phyloP scores from a whole-genome alignment of 148 eudicot species.

The Diospyros kaki region DNA sequence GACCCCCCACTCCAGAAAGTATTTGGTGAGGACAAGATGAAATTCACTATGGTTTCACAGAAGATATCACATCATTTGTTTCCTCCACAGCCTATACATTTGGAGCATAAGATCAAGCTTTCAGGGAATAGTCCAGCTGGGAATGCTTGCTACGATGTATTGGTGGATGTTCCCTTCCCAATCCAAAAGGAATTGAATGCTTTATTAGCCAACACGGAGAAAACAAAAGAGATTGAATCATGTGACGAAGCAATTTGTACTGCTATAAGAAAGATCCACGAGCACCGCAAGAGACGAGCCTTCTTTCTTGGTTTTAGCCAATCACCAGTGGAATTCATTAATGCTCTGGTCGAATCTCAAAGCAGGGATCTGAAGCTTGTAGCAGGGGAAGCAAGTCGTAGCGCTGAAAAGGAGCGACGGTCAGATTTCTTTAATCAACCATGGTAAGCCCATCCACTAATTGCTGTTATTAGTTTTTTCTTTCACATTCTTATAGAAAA shows the following conservation, averaged over 20 bases:
- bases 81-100: slow-evolving; percentile 86
- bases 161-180: slow-evolving; percentile 88
- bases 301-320: slow-evolving; percentile 94
- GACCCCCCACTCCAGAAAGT: slow-evolving; percentile 82
- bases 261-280: slow-evolving; percentile 84
- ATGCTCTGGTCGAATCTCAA: slow-evolving; percentile 85
- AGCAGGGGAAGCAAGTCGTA: slow-evolving; percentile 74
- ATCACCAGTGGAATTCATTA: slow-evolving; percentile 84
- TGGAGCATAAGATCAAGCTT: slow-evolving; percentile 83
- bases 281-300: slow-evolving; percentile 79
- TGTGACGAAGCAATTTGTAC: slow-evolving; percentile 85
- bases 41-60: slow-evolving; percentile 78
- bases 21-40: slow-evolving; percentile 78
- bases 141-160: slow-evolving; percentile 80
- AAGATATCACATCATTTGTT: slow-evolving; percentile 70
- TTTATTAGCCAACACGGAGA: slow-evolving; percentile 80
- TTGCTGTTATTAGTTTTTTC: background rate
- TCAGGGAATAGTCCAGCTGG: slow-evolving; percentile 78
- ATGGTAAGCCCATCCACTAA: slow-evolving; percentile 45
- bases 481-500: background rate
- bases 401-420: slow-evolving; percentile 70
- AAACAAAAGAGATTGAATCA: slow-evolving; percentile 73
- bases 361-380: slow-evolving; percentile 76
- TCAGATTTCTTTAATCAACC: slow-evolving; percentile 92
- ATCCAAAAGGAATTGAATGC: slow-evolving; percentile 80